Evolutionary conservation across 1,284 basidiomycete genomes (phyloP).

Genomic region (Moesziomyces sp.): DNA sequence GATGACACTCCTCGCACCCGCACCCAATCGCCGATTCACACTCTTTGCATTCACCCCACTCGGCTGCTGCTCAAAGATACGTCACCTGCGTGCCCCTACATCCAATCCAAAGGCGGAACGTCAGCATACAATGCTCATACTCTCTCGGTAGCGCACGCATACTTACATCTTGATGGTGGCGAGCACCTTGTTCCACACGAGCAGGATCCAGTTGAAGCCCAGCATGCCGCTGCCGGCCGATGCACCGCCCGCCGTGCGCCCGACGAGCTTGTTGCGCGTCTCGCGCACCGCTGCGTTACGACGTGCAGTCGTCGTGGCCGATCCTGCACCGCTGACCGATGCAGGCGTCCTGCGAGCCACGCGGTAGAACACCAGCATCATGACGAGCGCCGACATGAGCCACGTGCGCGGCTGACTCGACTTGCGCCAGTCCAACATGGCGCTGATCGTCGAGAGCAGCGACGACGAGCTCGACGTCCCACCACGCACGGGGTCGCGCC

Average conservation of each 20-base stretch:
- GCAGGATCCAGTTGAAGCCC: conserved; percentile 30
- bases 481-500: conserved; percentile 8
- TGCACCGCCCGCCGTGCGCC: conserved; percentile 1
- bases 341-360: conserved; percentile 21
- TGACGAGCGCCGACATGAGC: conserved; percentile 43
- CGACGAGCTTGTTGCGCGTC: conserved; percentile 38
- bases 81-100: conserved; percentile 47
- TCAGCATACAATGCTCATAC: not conserved
- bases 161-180: conserved; percentile 49
- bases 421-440: conserved; percentile 37
- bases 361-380: conserved; percentile 38
- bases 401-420: conserved; percentile 27
- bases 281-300: conserved; percentile 31
- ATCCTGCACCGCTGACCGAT: not conserved
- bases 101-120: not conserved
- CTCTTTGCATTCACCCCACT: not conserved
- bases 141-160: too few relatives aligned
- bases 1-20: not conserved
- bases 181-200: conserved; percentile 42
- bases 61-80: conserved; percentile 20
- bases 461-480: conserved; percentile 11
- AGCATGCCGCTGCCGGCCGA: conserved; percentile 18
- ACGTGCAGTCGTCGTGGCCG: not conserved
- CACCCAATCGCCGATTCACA: too few relatives aligned
- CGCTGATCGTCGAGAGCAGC: conserved; percentile 26